phyloP scores from a whole-genome alignment of 768 basidiomycete species.

The Rhodotorula babjevae region DNA sequence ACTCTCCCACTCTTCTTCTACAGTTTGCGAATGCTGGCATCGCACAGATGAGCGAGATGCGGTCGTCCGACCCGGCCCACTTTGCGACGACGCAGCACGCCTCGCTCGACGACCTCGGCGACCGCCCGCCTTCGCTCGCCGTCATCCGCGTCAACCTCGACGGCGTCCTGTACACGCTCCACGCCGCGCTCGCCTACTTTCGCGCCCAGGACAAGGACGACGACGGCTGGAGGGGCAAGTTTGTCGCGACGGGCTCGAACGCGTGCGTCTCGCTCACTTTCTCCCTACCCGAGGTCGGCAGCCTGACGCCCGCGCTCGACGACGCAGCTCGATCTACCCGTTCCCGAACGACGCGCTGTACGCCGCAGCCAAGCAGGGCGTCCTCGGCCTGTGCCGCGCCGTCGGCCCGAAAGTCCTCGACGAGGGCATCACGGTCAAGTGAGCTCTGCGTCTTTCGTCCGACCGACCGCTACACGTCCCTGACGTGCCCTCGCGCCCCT shows the following conservation, averaged over 20 bases:
- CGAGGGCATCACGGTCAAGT: conserved; percentile 38
- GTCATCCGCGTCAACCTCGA: conserved; percentile 35
- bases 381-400: conserved; percentile 17
- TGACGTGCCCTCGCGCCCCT: not conserved
- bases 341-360: conserved; percentile 37
- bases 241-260: conserved; percentile 35
- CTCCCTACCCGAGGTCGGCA: not conserved
- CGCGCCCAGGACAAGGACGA: conserved; percentile 24
- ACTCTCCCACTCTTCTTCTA: too few relatives aligned
- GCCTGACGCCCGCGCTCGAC: too few relatives aligned
- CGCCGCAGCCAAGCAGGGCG: conserved; percentile 18
- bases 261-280: conserved; percentile 16
- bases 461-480: not conserved
- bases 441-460: not conserved
- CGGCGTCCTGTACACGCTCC: conserved; percentile 24
- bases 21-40: conserved; percentile 38
- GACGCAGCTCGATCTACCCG: conserved; percentile 25
- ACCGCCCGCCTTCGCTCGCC: conserved; percentile 9
- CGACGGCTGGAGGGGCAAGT: conserved; percentile 34
- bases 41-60: conserved; percentile 32
- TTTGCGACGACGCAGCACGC: conserved; percentile 18
- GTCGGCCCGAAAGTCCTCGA: conserved; percentile 26
- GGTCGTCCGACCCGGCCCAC: conserved; percentile 25
- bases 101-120: conserved; percentile 16
- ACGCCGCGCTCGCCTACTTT: conserved; percentile 32